phyloP scores from a whole-genome alignment of 495 filamentous ascomycete species.

The Staphylotrichum tortipilum region DNA sequence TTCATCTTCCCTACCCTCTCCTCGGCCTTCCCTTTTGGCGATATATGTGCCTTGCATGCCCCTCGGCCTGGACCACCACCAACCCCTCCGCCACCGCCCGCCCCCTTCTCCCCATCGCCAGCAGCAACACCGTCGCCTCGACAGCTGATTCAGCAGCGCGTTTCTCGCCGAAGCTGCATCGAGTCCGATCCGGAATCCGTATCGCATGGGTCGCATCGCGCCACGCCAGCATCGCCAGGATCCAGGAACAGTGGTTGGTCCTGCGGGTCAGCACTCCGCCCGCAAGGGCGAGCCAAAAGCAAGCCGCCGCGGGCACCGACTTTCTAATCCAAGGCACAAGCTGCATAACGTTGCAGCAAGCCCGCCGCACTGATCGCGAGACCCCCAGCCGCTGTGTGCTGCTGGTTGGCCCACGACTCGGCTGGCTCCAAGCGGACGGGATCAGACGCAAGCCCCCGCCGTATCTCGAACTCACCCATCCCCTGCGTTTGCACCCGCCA shows the following conservation, averaged over 20 bases:
- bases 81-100: too few species aligned
- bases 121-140: too few species aligned
- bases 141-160: not conserved
- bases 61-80: too few species aligned
- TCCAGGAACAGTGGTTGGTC: conserved; percentile 20
- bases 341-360: conserved; percentile 4
- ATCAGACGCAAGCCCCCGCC: conserved; percentile 9
- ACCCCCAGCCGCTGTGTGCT: not conserved
- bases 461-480: not conserved
- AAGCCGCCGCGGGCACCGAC: conserved; percentile 17
- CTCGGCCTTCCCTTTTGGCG: too few species aligned
- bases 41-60: too few species aligned
- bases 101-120: too few species aligned
- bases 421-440: conserved; percentile 6
- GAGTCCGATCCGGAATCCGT: conserved; percentile 13
- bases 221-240: conserved; percentile 8
- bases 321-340: conserved; percentile 15
- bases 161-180: conserved; percentile 10
- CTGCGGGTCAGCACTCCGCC: conserved; percentile 16
- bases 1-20: too few species aligned
- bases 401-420: conserved; percentile 1
- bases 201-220: conserved; percentile 19
- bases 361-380: conserved; percentile 12
- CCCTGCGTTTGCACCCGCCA: conserved; percentile 8
- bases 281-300: conserved; percentile 17